phyloP scores from a whole-genome alignment of 202 grass and related monocot species.

The Saccharum hybrid region DNA sequence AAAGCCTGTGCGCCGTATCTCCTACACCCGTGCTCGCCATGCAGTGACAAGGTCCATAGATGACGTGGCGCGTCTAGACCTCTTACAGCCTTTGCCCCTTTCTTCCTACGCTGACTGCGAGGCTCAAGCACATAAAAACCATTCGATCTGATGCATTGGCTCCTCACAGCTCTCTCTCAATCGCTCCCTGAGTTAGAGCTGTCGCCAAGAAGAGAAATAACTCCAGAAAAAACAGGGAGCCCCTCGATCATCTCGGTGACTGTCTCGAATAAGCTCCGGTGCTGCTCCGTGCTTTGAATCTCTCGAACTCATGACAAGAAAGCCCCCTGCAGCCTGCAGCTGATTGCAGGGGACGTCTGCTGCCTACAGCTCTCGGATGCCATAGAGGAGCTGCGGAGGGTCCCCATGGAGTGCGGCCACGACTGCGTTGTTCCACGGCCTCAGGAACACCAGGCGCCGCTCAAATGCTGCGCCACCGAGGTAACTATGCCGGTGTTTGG shows the following conservation, averaged over 20 bases:
- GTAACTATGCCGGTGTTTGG: background rate
- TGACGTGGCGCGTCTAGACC: background rate
- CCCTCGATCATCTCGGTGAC: background rate
- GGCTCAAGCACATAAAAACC: slow-evolving; percentile 40
- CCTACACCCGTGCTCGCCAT: background rate
- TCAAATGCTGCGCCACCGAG: slow-evolving; percentile 41
- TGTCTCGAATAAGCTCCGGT: slow-evolving; percentile 32
- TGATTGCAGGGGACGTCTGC: slow-evolving; percentile 48
- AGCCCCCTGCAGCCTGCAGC: slow-evolving; percentile 5
- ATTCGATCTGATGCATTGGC: background rate
- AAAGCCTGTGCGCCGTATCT: too few relatives aligned
- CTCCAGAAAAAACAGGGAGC: slow-evolving; percentile 44
- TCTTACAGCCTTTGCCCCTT: background rate
- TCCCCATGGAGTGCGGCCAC: slow-evolving; percentile 41
- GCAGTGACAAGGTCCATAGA: slow-evolving; percentile 4
- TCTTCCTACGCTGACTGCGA: background rate
- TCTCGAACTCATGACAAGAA: background rate
- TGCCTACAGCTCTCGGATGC: slow-evolving; percentile 30
- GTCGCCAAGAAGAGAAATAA: slow-evolving; percentile 53
- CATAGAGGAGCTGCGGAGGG: slow-evolving; percentile 29
- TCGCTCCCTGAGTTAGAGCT: slow-evolving; percentile 60
- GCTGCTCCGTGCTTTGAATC: slow-evolving; percentile 38
- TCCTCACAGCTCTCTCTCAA: slow-evolving; percentile 67
- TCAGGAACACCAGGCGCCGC: slow-evolving; percentile 18
- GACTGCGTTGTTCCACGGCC: background rate